Conservation (phyloP, 2,329 filamentous ascomycete species). For the Lecanicillium sp. region DNA sequence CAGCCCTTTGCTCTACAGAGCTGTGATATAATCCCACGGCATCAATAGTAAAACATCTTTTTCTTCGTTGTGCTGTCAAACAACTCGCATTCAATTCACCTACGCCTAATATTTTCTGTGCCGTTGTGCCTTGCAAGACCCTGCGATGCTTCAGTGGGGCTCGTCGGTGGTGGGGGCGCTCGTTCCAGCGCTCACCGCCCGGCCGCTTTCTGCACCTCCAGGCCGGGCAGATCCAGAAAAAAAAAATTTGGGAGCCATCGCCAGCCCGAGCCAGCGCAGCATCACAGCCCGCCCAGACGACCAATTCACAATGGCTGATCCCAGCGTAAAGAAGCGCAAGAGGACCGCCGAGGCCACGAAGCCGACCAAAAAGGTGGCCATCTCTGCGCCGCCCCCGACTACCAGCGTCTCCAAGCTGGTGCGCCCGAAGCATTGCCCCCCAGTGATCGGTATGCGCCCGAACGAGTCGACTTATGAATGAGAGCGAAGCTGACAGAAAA, state of each 20-base stretch:
- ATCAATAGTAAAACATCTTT: too few relatives aligned
- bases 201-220: constrained; percentile 18
- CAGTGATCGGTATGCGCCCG: constrained; percentile 42
- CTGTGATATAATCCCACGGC: too few relatives aligned
- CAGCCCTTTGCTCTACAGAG: too few relatives aligned
- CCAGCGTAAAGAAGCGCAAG: constrained; percentile 48
- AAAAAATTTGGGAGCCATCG: constrained; percentile 24
- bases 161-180: constrained; percentile 5
- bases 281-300: not conserved
- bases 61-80: too few relatives aligned
- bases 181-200: constrained; percentile 17
- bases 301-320: constrained; percentile 30
- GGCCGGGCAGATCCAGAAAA: constrained; percentile 24
- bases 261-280: constrained; percentile 20
- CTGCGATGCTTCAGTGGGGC: constrained; percentile 7
- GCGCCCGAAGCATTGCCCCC: constrained; percentile 41
- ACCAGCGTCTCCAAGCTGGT: constrained; percentile 43
- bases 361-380: constrained; percentile 47
- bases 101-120: too few relatives aligned
- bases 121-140: not conserved
- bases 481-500: constrained; percentile 17
- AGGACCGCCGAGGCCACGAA: constrained; percentile 37
- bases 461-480: constrained; percentile 7
- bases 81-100: too few relatives aligned
- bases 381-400: constrained; percentile 34